A percentile compares a stretch with the other conserved stretches of the same genome.
These are phyloP conservation scores for Plasmodiophora brassicae DNA, from an alignment of 208 protist genomes.

Conservation along the genomic window DNA sequence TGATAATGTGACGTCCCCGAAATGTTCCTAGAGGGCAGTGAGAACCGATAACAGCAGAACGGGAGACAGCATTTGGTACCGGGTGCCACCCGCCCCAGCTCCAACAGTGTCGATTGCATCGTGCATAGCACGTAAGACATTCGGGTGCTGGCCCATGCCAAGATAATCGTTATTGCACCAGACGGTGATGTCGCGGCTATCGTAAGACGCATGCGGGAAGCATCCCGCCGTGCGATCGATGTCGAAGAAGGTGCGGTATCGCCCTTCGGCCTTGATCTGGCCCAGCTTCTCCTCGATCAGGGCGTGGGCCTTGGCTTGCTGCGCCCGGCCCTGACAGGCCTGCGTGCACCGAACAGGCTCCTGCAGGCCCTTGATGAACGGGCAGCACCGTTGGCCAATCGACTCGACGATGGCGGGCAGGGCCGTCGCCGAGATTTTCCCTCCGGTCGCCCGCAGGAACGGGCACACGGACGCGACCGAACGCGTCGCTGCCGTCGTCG, in stretches of 20 bases:
- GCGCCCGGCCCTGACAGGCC: background rate
- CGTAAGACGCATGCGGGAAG: conserved; percentile 20
- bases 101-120: conserved; percentile 58
- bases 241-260: conserved; percentile 46
- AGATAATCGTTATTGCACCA: conserved; percentile 83
- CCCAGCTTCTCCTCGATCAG: conserved; percentile 2
- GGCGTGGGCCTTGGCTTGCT: background rate
- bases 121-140: conserved; percentile 62
- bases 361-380: background rate
- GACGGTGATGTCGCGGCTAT: conserved; percentile 62
- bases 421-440: background rate
- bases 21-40: background rate
- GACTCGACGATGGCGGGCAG: background rate
- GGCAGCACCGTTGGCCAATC: background rate
- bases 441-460: background rate
- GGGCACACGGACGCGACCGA: no score
- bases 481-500: no score
- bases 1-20: conserved; percentile 58
- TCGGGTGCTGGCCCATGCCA: conserved; percentile 71
- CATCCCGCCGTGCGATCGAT: conserved; percentile 34
- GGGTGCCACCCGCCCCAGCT: conserved; percentile 73
- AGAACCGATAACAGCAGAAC: no score
- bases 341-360: background rate
- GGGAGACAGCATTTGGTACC: conserved; percentile 23
- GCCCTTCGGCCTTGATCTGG: background rate